Percentiles rank a stretch among this genome's conserved stretches.
Conservation (phyloP, 129 eudicot genomes). For the Daucus carota region DNA sequence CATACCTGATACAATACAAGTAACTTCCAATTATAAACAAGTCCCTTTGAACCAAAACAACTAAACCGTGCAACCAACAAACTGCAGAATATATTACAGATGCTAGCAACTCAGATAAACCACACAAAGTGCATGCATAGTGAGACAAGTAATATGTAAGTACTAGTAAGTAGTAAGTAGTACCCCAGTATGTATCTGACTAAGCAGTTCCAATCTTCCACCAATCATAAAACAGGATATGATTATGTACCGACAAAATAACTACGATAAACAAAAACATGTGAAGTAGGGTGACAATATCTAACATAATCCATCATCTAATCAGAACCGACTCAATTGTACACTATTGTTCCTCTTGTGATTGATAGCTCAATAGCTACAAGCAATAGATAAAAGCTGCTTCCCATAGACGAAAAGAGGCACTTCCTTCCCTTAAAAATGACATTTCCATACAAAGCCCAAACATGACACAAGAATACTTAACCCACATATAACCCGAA, state of each 20-base stretch:
- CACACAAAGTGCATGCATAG: neutral
- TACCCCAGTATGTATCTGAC: neutral
- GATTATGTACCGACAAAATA: neutral
- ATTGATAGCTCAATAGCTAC: neutral
- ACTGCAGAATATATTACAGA: neutral
- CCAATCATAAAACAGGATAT: neutral
- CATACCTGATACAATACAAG: conserved; percentile 38
- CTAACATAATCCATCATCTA: neutral
- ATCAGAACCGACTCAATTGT: neutral
- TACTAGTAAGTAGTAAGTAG: too few species aligned
- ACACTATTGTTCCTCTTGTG: neutral
- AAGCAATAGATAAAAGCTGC: too few species aligned
- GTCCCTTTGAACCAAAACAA: neutral
- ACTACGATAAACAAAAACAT: conserved; percentile 3
- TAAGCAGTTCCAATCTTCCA: neutral
- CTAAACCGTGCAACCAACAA: neutral
- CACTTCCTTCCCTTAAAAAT: neutral
- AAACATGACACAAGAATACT: neutral
- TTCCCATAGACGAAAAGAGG: too few species aligned
- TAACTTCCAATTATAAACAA: conserved; percentile 4
- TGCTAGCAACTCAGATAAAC: neutral
- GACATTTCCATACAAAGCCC: neutral
- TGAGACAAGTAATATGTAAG: neutral
- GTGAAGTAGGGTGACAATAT: neutral
- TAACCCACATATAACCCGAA: neutral